These are phyloP conservation scores for Dalechampia spathulata DNA, from an alignment of 441 rosid genomes.

Conservation along the genomic window DNA sequence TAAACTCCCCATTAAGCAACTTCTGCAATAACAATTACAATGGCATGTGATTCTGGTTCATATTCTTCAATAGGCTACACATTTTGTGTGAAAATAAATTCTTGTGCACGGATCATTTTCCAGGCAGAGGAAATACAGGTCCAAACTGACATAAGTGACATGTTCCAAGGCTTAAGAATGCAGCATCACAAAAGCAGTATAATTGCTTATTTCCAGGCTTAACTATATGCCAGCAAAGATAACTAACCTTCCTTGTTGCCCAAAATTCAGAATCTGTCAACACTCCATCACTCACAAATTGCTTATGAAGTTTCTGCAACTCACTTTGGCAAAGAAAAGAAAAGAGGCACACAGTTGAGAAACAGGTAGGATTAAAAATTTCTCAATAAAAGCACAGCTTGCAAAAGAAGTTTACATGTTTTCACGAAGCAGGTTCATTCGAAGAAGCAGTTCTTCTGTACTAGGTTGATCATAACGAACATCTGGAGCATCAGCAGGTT, in stretches of 20 bases:
- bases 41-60: slow-evolving; percentile 6
- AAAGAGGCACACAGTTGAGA: background rate
- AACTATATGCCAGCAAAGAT: slow-evolving; percentile 8
- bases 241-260: slow-evolving; percentile 77
- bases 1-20: slow-evolving; percentile 50
- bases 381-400: background rate
- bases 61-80: slow-evolving; percentile 2
- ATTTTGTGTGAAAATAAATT: background rate
- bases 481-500: slow-evolving; percentile 23
- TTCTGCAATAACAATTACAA: slow-evolving; percentile 39
- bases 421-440: slow-evolving; percentile 61
- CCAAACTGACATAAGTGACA: background rate
- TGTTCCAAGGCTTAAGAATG: slow-evolving; percentile 6
- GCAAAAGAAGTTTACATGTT: slow-evolving; percentile 34
- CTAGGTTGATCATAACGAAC: slow-evolving; percentile 57
- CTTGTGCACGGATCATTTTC: background rate
- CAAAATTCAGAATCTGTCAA: slow-evolving; percentile 85
- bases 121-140: slow-evolving; percentile 7
- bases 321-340: slow-evolving; percentile 36
- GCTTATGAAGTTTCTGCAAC: slow-evolving; percentile 83
- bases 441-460: slow-evolving; percentile 52
- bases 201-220: no score
- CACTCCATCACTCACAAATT: slow-evolving; percentile 58
- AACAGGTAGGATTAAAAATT: background rate
- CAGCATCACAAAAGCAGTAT: background rate